A percentile compares a stretch with the other conserved stretches of the same genome.
Conservation (phyloP, 1,284 basidiomycete genomes). For the Microbotryomycetes sp. region DNA sequence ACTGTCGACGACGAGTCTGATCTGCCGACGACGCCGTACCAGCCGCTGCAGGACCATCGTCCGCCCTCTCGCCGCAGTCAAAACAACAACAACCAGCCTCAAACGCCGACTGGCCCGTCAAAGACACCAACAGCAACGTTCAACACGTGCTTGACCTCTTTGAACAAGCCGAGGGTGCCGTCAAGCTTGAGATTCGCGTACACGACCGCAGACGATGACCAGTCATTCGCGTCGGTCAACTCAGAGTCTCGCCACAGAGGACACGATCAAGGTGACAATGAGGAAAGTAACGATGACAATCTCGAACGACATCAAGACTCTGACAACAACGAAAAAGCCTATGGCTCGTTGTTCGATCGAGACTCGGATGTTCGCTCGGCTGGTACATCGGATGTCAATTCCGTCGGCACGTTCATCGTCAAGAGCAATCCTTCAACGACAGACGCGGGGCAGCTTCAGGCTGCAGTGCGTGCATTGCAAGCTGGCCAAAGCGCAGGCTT, state of each 20-base stretch:
- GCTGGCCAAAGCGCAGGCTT: conserved; percentile 14
- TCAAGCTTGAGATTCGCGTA: conserved; percentile 16
- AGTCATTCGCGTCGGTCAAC: neutral
- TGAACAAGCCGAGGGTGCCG: conserved; percentile 19
- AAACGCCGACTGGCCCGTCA: neutral
- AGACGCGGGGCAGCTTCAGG: conserved; percentile 8
- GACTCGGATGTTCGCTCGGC: neutral
- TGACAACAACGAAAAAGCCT: neutral
- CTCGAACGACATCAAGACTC: neutral
- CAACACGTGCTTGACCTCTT: neutral
- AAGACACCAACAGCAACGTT: neutral
- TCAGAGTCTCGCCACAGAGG: neutral
- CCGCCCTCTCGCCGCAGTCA: neutral
- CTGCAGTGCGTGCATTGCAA: conserved; percentile 20
- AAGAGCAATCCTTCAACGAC: conserved; percentile 2
- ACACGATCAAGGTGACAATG: neutral
- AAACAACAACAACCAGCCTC: neutral
- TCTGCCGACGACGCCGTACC: neutral
- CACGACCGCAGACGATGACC: conserved; percentile 4
- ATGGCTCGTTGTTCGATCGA: neutral
- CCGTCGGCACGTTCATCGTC: conserved; percentile 15
- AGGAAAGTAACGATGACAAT: neutral
- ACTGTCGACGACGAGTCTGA: neutral
- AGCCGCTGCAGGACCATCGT: neutral
- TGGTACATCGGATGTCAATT: neutral